phyloP scores from a whole-genome alignment of 1,284 basidiomycete species.

The Cryptococcus sp. region DNA sequence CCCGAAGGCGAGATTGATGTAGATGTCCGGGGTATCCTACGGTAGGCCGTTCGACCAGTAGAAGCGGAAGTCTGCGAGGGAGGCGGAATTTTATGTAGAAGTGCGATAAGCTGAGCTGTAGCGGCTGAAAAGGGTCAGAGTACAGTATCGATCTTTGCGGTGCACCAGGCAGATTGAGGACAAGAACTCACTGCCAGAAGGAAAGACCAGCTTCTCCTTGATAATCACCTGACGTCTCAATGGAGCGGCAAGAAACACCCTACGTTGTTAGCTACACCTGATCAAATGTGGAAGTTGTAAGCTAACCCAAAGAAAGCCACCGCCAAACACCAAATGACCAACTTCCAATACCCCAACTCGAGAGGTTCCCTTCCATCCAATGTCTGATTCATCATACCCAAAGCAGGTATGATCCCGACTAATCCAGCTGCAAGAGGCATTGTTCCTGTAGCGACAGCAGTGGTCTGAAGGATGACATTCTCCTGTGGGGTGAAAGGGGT shows the following conservation, averaged over 20 bases:
- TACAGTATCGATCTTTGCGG: no score
- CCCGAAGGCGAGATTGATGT: conserved; percentile 14
- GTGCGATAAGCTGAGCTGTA: conserved; percentile 88
- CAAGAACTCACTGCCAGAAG: conserved; percentile 63
- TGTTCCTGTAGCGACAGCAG: conserved; percentile 77
- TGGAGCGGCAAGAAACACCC: conserved; percentile 89
- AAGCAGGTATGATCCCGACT: conserved; percentile 88
- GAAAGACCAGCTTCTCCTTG: conserved; percentile 87
- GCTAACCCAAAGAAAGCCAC: conserved; percentile 85
- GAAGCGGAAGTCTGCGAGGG: conserved; percentile 17
- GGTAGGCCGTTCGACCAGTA: conserved; percentile 16
- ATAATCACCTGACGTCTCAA: conserved; percentile 92
- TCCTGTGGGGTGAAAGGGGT: conserved; percentile 73
- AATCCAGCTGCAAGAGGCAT: conserved; percentile 93
- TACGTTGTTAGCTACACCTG: conserved; percentile 29
- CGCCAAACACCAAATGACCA: conserved; percentile 63
- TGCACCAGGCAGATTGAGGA: not conserved
- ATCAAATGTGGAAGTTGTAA: no score
- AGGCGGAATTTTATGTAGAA: conserved; percentile 61
- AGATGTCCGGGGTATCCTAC: conserved; percentile 27
- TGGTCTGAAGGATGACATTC: conserved; percentile 90
- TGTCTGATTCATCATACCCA: conserved; percentile 68
- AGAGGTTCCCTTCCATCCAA: conserved; percentile 74
- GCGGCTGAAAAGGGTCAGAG: conserved; percentile 53
- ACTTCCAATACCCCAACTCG: conserved; percentile 62